These are phyloP conservation scores for Penicillium dipodomyicola DNA, from an alignment of 495 filamentous ascomycete genomes.

Conservation along the genomic window DNA sequence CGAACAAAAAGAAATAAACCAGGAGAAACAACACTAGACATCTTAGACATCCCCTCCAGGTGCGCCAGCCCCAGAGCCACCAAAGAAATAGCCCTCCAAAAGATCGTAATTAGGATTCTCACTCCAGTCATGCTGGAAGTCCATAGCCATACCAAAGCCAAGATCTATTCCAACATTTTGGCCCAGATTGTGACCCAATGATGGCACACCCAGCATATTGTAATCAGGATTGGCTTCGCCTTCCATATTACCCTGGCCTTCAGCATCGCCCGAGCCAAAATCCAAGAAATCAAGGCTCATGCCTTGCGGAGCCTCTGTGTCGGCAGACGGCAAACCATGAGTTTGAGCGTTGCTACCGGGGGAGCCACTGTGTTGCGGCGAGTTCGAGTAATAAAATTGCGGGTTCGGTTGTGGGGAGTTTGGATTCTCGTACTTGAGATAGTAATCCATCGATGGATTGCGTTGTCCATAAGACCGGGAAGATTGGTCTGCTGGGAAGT, in stretches of 20 bases:
- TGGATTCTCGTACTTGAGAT: conserved; percentile 37
- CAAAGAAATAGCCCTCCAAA: conserved; percentile 93
- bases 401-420: conserved; percentile 33
- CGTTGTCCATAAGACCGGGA: conserved; percentile 30
- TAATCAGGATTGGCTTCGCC: conserved; percentile 36
- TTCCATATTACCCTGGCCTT: conserved; percentile 26
- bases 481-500: conserved; percentile 27
- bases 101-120: conserved; percentile 78
- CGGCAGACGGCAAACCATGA: conserved; percentile 21
- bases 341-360: conserved; percentile 30
- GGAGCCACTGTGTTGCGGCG: conserved; percentile 42
- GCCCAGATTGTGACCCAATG: conserved; percentile 35
- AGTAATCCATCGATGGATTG: conserved; percentile 42
- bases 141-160: conserved; percentile 72
- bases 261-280: conserved; percentile 33
- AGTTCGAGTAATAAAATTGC: conserved; percentile 40
- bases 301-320: conserved; percentile 31
- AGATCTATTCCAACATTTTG: conserved; percentile 60
- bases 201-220: conserved; percentile 29
- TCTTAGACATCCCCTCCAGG: conserved; percentile 27
- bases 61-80: conserved; percentile 43
- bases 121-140: conserved; percentile 74
- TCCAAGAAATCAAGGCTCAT: conserved; percentile 43
- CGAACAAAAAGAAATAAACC: conserved; percentile 8
- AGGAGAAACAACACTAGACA: conserved; percentile 3